Base-by-base conservation (phyloP, 2,329 filamentous ascomycete species). In the Epichloe amarillans region DNA sequence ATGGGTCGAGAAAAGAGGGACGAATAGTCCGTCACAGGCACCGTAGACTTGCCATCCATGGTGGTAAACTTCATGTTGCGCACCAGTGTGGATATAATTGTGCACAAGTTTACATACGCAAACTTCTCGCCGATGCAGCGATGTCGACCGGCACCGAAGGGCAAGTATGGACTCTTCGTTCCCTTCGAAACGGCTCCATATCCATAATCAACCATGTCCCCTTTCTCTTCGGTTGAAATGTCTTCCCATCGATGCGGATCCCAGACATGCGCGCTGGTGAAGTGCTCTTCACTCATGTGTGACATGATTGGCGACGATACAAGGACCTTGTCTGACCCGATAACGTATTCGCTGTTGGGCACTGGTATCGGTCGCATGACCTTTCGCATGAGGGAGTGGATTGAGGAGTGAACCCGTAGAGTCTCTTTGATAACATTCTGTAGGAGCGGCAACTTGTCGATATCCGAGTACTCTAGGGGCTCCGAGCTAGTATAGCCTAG, bases 101-200 rank as follows among this genome's bases (percentile, higher is more conserved):
- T 79, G 15, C 75, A 73, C 41, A 88, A 62, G 60, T 88, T 84
- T 43, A 84, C 65, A 58, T 87, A 86, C 0, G 91, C 91, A 66
- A 96, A 97, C 63, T 95, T 88, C 75, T 97, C 91, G 57, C 91
- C 91, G 63, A 97, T 96, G 70, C 91, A 97, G 57, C 91, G 78
- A 70, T 97, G 91, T 58, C 91, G 77, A 42, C 91, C 91, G 33
- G 90, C 91, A 52, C 91, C 91, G 63, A 97, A 97, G 2, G 91
- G 91, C 46, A 97, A 79, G 66, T 96, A 97, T 0, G 91, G 90
- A 49, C 86, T 93, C 53, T 80, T 81, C 11, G 88, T 84, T 50
- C 91, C 91, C 75, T 96, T 95, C 75, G 82, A 90, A 57, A 96
- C 86, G 47, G 95, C 73, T 54, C 91, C 91, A 67, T 95, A 96